Evolutionary conservation across 2,329 filamentous ascomycete genomes (phyloP).

Genomic region (Lecanicillium sp.): DNA sequence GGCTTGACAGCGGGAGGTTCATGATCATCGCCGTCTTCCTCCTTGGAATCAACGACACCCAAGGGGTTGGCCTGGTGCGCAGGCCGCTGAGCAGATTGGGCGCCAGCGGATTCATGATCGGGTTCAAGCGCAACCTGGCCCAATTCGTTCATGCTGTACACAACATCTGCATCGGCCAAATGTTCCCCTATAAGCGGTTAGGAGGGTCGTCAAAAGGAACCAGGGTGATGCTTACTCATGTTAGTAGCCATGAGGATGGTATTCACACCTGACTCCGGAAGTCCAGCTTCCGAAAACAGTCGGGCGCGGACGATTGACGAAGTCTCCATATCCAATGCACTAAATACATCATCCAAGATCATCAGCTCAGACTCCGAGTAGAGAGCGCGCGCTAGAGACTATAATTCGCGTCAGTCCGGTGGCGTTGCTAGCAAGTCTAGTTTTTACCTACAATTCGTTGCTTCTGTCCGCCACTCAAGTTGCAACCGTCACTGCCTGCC

Average conservation of each 20-base stretch:
- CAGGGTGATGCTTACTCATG: slow-evolving; percentile 12
- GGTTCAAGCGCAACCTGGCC: too few species aligned
- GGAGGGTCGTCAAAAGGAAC: too few species aligned
- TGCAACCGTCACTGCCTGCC: slow-evolving; percentile 28
- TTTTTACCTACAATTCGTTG: slow-evolving; percentile 27
- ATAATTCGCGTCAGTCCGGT: too few species aligned
- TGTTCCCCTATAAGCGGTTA: background rate
- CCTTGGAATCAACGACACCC: background rate
- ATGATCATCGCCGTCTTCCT: background rate
- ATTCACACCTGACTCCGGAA: slow-evolving; percentile 7
- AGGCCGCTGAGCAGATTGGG: too few species aligned
- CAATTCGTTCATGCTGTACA: background rate
- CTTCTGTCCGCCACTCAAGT: slow-evolving; percentile 31
- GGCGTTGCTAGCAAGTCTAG: too few species aligned
- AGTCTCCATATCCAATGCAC: slow-evolving; percentile 14
- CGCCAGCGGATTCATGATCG: too few species aligned
- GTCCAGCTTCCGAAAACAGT: slow-evolving; percentile 9
- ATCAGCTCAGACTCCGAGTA: slow-evolving; percentile 10
- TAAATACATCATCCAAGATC: slow-evolving; percentile 15
- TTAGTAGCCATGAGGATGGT: slow-evolving; percentile 14
- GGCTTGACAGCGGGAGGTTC: background rate
- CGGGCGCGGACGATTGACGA: background rate
- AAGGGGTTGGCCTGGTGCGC: background rate
- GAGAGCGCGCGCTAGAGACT: slow-evolving; percentile 6
- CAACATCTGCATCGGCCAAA: background rate